A percentile compares a stretch with the other conserved stretches of the same genome.
Conservation (phyloP, 441 rosid species). For the Syzygium malaccense region DNA sequence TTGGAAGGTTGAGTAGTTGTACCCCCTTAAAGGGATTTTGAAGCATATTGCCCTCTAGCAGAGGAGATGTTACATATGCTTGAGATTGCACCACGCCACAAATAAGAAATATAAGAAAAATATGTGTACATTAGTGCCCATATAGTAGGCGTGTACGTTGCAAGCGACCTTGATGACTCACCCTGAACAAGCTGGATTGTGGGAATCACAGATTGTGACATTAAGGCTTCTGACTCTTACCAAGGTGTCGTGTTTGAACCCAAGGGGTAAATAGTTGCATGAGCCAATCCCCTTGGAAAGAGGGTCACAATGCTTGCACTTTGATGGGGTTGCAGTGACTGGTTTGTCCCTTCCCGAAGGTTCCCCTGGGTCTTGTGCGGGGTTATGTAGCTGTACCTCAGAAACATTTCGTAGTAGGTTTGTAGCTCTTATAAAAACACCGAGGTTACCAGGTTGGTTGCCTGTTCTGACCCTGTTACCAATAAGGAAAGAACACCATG, state of each 20-base stretch:
- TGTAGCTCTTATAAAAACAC: not conserved
- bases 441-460: not conserved
- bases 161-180: not conserved
- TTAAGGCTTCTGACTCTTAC: not conserved
- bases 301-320: not conserved
- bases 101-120: not conserved
- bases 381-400: not conserved
- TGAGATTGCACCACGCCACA: not conserved
- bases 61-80: not conserved
- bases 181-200: not conserved
- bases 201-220: not conserved
- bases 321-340: not conserved
- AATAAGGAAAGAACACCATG: not conserved
- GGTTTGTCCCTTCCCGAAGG: not conserved
- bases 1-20: not conserved
- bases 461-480: not conserved
- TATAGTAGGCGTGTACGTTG: not conserved
- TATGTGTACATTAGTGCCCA: not conserved
- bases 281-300: not conserved
- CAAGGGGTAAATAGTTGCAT: not conserved
- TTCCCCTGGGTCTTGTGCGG: not conserved
- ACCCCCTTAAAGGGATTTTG: not conserved
- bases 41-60: not conserved
- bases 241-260: not conserved
- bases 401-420: not conserved